A percentile compares a stretch with the other conserved stretches of the same genome.
Conservation (phyloP, 345 rosid genomes). For the Murraya koenigii region DNA sequence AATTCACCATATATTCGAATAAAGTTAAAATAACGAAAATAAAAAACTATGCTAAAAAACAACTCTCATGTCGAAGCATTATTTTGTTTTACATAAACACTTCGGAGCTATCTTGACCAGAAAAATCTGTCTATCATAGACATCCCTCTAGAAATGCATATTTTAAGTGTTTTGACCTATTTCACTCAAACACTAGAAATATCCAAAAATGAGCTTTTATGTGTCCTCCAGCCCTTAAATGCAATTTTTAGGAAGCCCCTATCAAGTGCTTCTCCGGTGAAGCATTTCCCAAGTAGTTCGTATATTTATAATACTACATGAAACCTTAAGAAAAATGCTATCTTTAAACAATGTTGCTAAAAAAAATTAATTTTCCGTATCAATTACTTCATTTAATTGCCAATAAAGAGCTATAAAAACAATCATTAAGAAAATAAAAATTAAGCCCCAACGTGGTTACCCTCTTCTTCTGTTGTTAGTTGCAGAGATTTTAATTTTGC, state of each 20-base stretch:
- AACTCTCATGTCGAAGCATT: too few relatives aligned
- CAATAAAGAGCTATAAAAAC: background rate
- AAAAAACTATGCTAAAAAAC: too few relatives aligned
- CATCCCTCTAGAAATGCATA: too few relatives aligned
- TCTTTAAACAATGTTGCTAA: background rate
- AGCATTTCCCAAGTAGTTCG: background rate
- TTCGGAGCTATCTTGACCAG: too few relatives aligned
- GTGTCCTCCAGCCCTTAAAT: background rate
- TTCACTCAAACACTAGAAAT: too few relatives aligned
- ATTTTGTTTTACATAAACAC: too few relatives aligned
- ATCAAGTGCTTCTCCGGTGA: background rate
- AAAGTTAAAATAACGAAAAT: too few relatives aligned
- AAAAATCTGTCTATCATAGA: too few relatives aligned
- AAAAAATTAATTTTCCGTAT: background rate
- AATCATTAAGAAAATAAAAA: background rate
- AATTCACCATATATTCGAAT: too few relatives aligned
- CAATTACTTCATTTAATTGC: background rate
- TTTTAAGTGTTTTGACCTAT: too few relatives aligned
- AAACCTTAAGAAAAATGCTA: background rate
- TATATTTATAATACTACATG: background rate
- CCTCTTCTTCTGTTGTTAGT: slow-evolving; percentile 61
- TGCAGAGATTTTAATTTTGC: too few relatives aligned
- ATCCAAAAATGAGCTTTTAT: background rate
- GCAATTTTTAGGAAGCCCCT: background rate
- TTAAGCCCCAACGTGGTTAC: slow-evolving; percentile 14